Percentiles rank a stretch among this genome's conserved stretches.
phyloP scores from a whole-genome alignment of 208 protist species.

The Acanthamoeba rhysodes region DNA sequence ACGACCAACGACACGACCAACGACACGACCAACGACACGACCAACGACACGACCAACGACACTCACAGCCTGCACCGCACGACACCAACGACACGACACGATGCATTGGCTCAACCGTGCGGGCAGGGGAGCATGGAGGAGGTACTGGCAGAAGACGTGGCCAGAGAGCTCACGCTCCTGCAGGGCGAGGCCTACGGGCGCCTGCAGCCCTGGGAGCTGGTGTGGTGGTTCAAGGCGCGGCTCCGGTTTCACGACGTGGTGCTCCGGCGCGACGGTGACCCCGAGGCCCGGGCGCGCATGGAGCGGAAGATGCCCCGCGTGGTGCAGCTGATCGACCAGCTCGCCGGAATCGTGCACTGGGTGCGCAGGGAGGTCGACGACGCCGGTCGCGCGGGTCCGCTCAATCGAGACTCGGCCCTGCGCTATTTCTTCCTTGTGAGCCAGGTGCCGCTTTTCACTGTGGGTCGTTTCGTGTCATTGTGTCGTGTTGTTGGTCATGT shows the following conservation, averaged over 20 bases:
- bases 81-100: too few species aligned
- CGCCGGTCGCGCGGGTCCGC: not conserved
- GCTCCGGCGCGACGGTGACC: not conserved
- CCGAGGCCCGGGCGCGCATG: not conserved
- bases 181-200: not conserved
- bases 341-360: slow-evolving; percentile 7
- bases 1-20: too few species aligned
- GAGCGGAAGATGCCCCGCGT: not conserved
- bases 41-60: not conserved
- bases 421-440: not conserved
- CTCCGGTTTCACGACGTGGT: slow-evolving; percentile 9
- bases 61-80: too few species aligned
- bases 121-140: not conserved
- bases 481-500: not conserved
- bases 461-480: too few species aligned
- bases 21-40: too few species aligned
- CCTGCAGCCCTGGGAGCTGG: not conserved
- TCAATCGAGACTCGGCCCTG: not conserved
- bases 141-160: not conserved
- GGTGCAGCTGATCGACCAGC: not conserved
- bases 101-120: not conserved
- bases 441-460: not conserved
- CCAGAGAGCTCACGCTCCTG: not conserved
- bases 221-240: not conserved
- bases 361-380: not conserved